Conservation (phyloP, 2,329 filamentous ascomycete species). For the Chaetomium olivaceum region DNA sequence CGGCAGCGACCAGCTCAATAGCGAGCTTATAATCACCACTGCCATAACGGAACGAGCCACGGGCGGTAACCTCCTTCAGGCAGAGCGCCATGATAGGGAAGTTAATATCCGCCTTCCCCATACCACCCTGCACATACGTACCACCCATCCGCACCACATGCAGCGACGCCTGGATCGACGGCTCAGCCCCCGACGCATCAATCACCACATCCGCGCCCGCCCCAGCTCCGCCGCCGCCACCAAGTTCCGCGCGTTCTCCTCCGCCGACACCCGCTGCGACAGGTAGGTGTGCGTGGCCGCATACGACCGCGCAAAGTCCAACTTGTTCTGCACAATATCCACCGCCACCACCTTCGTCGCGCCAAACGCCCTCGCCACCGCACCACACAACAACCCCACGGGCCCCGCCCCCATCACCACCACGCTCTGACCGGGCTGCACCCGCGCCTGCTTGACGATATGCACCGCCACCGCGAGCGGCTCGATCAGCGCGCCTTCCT, state of each 20-base stretch:
- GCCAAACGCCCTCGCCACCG: constrained; percentile 83
- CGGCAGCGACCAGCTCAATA: constrained; percentile 71
- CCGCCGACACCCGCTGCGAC: constrained; percentile 61
- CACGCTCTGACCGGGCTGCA: constrained; percentile 73
- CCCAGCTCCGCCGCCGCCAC: constrained; percentile 62
- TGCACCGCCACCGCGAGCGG: constrained; percentile 85
- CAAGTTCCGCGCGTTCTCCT: constrained; percentile 73
- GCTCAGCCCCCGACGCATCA: constrained; percentile 77
- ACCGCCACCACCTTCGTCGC: constrained; percentile 81
- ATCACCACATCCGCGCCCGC: constrained; percentile 75
- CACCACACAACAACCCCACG: constrained; percentile 83
- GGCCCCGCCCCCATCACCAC: constrained; percentile 87
- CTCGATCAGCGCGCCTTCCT: constrained; percentile 90
- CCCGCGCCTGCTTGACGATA: constrained; percentile 71
- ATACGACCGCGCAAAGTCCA: constrained; percentile 76
- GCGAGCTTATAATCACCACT: constrained; percentile 85
- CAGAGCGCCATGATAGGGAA: constrained; percentile 93
- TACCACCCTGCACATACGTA: constrained; percentile 81
- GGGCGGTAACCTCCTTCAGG: constrained; percentile 82
- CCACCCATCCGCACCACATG: constrained; percentile 71
- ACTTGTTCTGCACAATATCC: constrained; percentile 77
- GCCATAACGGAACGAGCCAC: constrained; percentile 87
- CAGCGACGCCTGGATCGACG: constrained; percentile 73
- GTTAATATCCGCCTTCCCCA: constrained; percentile 83
- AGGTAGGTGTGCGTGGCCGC: constrained; percentile 71